Percentiles rank a stretch among this genome's conserved stretches.
Evolutionary conservation across 1,139 yeast genomes (phyloP).

Genomic region (Suhomyces anneliseae): DNA sequence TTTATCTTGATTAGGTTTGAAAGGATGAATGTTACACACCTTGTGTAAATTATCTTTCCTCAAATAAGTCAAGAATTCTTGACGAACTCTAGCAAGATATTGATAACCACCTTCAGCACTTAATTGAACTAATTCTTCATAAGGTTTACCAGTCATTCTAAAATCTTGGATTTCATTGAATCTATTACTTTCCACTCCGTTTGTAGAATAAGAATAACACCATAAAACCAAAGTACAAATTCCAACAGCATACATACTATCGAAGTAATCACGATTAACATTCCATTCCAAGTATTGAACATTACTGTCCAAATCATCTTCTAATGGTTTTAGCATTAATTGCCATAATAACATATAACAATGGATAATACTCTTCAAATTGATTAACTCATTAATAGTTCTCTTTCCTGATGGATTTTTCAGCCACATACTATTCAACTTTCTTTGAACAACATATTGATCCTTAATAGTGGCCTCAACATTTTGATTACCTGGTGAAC

Average conservation of each 20-base stretch:
- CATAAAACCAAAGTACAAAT: constrained; percentile 49
- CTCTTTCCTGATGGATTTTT: constrained; percentile 17
- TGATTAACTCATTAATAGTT: constrained; percentile 30
- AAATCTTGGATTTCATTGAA: constrained; percentile 20
- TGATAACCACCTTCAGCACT: constrained; percentile 30
- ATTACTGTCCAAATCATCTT: constrained; percentile 18
- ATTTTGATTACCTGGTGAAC: constrained; percentile 81
- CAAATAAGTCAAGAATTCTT: constrained; percentile 24
- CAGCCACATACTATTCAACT: constrained; percentile 52
- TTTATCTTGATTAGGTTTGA: constrained; percentile 22
- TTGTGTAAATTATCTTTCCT: constrained; percentile 23
- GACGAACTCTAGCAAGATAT: constrained; percentile 38
- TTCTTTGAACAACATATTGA: constrained; percentile 50
- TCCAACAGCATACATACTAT: constrained; percentile 44
- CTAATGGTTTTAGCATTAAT: constrained; percentile 49
- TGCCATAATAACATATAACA: constrained; percentile 65
- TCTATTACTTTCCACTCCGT: constrained; percentile 40
- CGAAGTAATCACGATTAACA: constrained; percentile 34
- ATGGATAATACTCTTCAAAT: constrained; percentile 53
- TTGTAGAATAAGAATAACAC: constrained; percentile 44
- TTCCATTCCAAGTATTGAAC: constrained; percentile 29
- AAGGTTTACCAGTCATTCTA: constrained; percentile 13
- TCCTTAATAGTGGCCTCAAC: constrained; percentile 63
- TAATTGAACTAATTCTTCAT: constrained; percentile 23
- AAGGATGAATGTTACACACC: constrained; percentile 29